phyloP scores from a whole-genome alignment of 352 stramenopile genomes.

The Phytophthora lateralis region DNA sequence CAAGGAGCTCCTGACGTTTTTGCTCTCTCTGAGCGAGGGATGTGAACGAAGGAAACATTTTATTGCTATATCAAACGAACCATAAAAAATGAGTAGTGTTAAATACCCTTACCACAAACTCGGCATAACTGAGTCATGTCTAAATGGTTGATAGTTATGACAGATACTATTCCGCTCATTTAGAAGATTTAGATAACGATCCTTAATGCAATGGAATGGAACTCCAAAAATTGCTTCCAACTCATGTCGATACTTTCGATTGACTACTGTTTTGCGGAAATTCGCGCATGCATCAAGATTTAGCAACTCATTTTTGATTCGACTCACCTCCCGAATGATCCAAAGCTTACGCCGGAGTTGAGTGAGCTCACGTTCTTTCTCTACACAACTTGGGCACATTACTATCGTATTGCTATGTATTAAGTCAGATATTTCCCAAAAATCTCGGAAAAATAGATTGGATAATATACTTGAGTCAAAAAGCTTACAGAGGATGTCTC shows the following conservation, averaged over 20 bases:
- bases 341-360: conserved; percentile 13
- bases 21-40: too few species aligned
- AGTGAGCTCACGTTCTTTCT: conserved; percentile 5
- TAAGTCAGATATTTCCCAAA: too few species aligned
- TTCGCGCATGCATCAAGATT: conserved; percentile 5
- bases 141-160: conserved; percentile 5
- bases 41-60: too few species aligned
- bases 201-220: conserved; percentile 8
- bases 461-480: conserved; percentile 1
- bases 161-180: conserved; percentile 9
- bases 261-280: conserved; percentile 7
- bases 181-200: conserved; percentile 1
- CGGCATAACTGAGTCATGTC: conserved; percentile 13
- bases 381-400: conserved; percentile 7
- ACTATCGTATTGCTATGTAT: too few species aligned
- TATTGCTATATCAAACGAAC: conserved; percentile 1
- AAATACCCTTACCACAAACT: conserved; percentile 2
- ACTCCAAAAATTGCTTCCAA: conserved; percentile 11
- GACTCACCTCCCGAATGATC: conserved; percentile 15
- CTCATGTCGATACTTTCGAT: conserved; percentile 4
- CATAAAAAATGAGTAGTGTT: conserved; percentile 1
- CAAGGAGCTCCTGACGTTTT: conserved; percentile 11
- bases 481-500: conserved; percentile 1
- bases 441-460: conserved; percentile 1
- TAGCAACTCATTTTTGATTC: conserved; percentile 8